Base-by-base conservation (phyloP, 192 early-diverging fungal genomes). In the Backusella circina region DNA sequence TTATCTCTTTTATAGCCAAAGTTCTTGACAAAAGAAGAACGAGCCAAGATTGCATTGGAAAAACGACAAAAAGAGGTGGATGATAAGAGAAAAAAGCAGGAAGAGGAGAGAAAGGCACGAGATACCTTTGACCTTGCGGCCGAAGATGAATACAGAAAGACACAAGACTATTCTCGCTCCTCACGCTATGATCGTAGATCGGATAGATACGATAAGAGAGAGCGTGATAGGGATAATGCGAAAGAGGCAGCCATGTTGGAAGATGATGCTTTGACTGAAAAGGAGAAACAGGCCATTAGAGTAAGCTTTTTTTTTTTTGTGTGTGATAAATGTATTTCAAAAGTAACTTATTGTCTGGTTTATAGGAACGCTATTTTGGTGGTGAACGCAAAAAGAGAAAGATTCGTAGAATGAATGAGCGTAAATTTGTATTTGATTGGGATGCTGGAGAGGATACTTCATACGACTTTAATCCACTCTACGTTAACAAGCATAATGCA, bases 391-490 rank as follows among this genome's bases (percentile, higher is more conserved):
- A 86, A 70, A 88, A 90, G 72, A 88, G 95, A 33, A 92, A 90
- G 74, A 84, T 91, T 66, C 91, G 97, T 15, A 88, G 87, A 72
- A 92, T 94, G 86, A 94, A 95, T 75, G 95, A 98, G 67, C 94
- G 96, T 67, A 97, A 96, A 78, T 98, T 99, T 82, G 94, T 95
- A 16, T 99, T 99, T 87, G 98, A 97, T 80, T 99, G 98, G 98
- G 95, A 93, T 70, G 93, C 95, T 0, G 86, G 87, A 30, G 98
- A 99, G 80, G 98, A 99, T 76, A 99, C 98, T 3, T 97, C 97
- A 18, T 84, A 90, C 38, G 97, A 98, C 75, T 90, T 94, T 67
- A 97, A 94, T 80, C 96, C 96, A 13, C 80, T 99, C 6, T 99
- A 99, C 81, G 88, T 89, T 65, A 87, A 91, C 72, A 84, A 90